Conservation (phyloP, 352 stramenopile genomes). For the Phytophthora tentaculata region DNA sequence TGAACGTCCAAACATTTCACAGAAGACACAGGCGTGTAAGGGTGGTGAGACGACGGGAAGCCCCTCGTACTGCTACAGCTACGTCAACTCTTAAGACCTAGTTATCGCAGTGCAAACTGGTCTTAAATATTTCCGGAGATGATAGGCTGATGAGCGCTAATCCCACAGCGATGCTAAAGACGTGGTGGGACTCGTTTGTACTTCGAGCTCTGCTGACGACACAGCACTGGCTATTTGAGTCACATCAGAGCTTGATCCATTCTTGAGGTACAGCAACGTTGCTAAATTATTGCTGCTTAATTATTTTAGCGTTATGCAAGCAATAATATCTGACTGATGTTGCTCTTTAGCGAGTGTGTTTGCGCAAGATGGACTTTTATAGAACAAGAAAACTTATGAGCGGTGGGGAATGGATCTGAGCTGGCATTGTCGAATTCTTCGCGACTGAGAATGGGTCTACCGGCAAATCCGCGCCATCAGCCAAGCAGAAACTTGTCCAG, state of each 20-base stretch:
- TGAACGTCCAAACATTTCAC: background rate
- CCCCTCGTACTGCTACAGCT: background rate
- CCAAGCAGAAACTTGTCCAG: background rate
- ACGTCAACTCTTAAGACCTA: background rate
- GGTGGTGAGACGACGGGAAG: background rate
- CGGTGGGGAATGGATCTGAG: background rate
- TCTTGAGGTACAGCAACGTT: background rate
- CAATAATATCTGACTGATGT: background rate
- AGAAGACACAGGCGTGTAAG: background rate
- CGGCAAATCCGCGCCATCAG: background rate
- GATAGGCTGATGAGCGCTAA: background rate
- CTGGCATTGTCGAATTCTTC: background rate
- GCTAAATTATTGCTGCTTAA: background rate
- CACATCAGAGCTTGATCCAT: background rate
- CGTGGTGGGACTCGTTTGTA: background rate
- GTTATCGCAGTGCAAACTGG: background rate
- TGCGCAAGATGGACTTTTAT: background rate
- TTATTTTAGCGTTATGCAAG: background rate
- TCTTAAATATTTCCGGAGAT: background rate
- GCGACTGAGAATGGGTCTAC: background rate
- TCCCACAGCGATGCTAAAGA: background rate
- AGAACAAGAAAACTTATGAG: background rate
- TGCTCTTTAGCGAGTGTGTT: background rate
- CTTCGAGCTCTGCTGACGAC: background rate
- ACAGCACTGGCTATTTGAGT: background rate